Evolutionary conservation across 2,329 filamentous ascomycete species (phyloP).

Genomic region (Emmonsiellopsis sp.): DNA sequence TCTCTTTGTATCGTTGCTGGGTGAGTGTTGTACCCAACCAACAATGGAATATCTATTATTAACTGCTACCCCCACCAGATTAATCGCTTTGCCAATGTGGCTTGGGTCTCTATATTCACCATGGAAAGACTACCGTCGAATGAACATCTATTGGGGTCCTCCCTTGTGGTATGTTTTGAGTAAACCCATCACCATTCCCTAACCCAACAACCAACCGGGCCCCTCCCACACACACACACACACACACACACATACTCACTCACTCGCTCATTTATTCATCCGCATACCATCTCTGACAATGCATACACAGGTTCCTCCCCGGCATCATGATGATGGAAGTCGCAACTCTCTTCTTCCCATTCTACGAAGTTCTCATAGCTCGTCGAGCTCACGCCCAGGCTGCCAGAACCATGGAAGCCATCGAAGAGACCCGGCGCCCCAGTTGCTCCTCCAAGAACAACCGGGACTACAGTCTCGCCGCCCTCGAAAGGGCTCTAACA

Average conservation of each 20-base stretch:
- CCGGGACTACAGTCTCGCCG: slow-evolving; percentile 43
- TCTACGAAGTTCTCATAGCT: slow-evolving; percentile 23
- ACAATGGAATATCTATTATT: slow-evolving; percentile 1
- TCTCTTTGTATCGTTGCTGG: slow-evolving; percentile 35
- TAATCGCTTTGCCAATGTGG: slow-evolving; percentile 55
- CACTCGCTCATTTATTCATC: neutral
- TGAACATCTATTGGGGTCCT: slow-evolving; percentile 5
- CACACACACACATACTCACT: neutral
- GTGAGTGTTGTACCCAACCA: slow-evolving; percentile 21
- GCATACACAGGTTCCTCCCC: slow-evolving; percentile 33
- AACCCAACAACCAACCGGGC: neutral
- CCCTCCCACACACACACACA: neutral
- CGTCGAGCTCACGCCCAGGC: neutral
- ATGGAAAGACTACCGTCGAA: neutral
- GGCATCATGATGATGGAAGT: slow-evolving; percentile 51
- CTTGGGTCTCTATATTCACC: slow-evolving; percentile 23
- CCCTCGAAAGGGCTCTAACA: slow-evolving; percentile 48
- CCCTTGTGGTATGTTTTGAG: slow-evolving; percentile 2
- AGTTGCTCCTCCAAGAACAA: slow-evolving; percentile 11
- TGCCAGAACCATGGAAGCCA: neutral
- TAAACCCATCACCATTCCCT: neutral
- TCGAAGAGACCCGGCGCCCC: slow-evolving; percentile 1
- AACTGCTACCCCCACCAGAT: slow-evolving; percentile 17
- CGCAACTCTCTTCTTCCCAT: slow-evolving; percentile 50
- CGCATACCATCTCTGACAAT: slow-evolving; percentile 2